These are phyloP conservation scores for Aspergillus sparsus DNA, from an alignment of 495 filamentous ascomycete genomes.

Conservation along the genomic window DNA sequence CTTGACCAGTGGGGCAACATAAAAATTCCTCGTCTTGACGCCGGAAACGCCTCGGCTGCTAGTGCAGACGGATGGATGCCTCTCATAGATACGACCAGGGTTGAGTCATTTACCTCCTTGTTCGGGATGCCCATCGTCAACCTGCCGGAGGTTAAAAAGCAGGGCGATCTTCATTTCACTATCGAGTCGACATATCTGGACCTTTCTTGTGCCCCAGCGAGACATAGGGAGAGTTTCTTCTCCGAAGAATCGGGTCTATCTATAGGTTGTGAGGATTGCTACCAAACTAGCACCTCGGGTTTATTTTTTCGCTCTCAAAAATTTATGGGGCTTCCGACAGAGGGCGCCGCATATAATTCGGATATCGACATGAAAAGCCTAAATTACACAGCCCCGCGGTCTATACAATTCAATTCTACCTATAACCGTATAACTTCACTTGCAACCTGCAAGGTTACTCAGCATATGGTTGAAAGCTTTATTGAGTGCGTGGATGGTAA, in stretches of 20 bases:
- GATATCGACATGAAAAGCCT: neutral
- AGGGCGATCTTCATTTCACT: slow-evolving; percentile 16
- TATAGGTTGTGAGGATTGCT: slow-evolving; percentile 9
- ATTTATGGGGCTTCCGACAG: slow-evolving; percentile 10
- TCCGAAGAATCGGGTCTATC: slow-evolving; percentile 4
- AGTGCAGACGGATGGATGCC: slow-evolving; percentile 20
- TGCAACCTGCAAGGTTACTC: slow-evolving; percentile 10
- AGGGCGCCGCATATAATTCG: neutral
- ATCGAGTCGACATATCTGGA: slow-evolving; percentile 20
- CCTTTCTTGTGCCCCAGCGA: slow-evolving; percentile 3
- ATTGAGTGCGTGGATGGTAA: slow-evolving; percentile 6
- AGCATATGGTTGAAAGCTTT: slow-evolving; percentile 8
- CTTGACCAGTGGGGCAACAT: slow-evolving; percentile 23
- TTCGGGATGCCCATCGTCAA: slow-evolving; percentile 20
- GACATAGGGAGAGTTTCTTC: neutral
- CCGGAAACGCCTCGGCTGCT: slow-evolving; percentile 5
- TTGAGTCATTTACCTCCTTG: slow-evolving; percentile 17
- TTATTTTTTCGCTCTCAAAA: slow-evolving; percentile 7
- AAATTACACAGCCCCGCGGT: slow-evolving; percentile 10
- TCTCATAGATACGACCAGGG: neutral
- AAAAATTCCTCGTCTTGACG: slow-evolving; percentile 21
- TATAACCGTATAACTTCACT: neutral
- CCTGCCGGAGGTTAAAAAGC: neutral
- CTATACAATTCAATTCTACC: slow-evolving; percentile 12
- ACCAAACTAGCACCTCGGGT: neutral